Evolutionary conservation across 2,329 filamentous ascomycete species (phyloP), one percentile per base, ranked within the genome.

Genomic region (Aspergillus carbonarius): DNA sequence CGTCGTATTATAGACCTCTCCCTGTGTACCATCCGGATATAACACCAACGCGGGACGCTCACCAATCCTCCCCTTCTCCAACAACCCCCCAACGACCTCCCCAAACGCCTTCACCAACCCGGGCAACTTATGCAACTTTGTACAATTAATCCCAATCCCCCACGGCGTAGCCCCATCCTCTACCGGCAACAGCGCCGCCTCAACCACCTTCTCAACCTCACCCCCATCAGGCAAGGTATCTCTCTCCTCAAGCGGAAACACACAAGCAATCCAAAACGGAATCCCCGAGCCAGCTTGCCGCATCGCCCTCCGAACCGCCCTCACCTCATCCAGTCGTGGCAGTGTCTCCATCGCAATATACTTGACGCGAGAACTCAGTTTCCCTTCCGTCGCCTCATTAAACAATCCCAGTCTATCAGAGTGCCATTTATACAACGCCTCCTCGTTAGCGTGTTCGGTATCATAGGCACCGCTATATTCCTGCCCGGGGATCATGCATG

Each of bases 141-240:
- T 89, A 71, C 87, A 90, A 72, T 90, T 90, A 67, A 90, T 82
- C 1, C 88, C 87, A 23, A 90, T 79, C 0, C 83, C 87, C 82
- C 83, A 87, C 0, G 87, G 87, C 3, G 72, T 60, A 10, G 57
- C 61, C 2, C 58, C 61, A 5, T 57, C 65, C 1, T 60, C 60
- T 25, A 63, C 57, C 25, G 58, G 59, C 40, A 40, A 59, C 30
- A 81, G 23, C 63, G 79, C 75, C 25, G 74, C 73, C 30, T 62
- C 48, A 8, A 81, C 74, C 60, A 81, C 77, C 60, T 81, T 65
- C 48, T 74, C 71, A 20, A 82, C 74, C 2, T 68, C 70, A 61
- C 75, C 82, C 1, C 85, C 85, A 65, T 88, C 86, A 0, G 87
- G 86, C 23, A 89, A 74, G 2, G 57, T 73, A 18, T 73, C 57